phyloP scores from a whole-genome alignment of 1,139 yeast genomes.

The Hyphopichia pseudoburtonii region DNA sequence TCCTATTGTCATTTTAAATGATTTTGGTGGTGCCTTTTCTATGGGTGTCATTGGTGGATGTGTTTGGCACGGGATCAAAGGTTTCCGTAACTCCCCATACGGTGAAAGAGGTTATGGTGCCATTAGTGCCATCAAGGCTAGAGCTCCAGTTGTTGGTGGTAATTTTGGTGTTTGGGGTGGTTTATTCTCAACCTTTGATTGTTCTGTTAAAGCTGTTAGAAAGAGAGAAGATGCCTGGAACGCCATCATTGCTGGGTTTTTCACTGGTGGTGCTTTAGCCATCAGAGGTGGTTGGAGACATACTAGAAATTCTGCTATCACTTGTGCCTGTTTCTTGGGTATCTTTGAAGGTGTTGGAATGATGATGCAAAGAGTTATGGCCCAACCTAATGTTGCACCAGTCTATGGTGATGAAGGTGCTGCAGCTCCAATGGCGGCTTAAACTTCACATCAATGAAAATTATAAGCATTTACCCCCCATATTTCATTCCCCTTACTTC shows the following conservation, averaged over 20 bases:
- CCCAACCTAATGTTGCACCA: constrained; percentile 83
- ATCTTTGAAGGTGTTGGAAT: constrained; percentile 98
- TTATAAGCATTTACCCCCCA: too few relatives aligned
- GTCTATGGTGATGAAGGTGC: constrained; percentile 63
- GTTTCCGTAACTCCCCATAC: constrained; percentile 94
- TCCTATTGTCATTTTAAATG: constrained; percentile 92
- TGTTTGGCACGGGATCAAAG: constrained; percentile 98
- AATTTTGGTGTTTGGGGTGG: constrained; percentile 99
- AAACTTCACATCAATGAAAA: too few relatives aligned
- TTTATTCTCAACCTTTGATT: constrained; percentile 89
- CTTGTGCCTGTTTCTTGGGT: constrained; percentile 96
- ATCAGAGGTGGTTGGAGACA: constrained; percentile 99
- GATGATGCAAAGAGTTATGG: constrained; percentile 89
- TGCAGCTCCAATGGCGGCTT: constrained; percentile 52
- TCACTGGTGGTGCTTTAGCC: constrained; percentile 97
- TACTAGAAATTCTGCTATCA: constrained; percentile 93
- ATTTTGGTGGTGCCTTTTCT: constrained; percentile 98
- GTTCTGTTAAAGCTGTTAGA: constrained; percentile 92
- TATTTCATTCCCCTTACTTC: too few relatives aligned
- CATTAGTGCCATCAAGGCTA: constrained; percentile 83
- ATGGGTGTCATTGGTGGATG: constrained; percentile 99
- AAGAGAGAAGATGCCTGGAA: constrained; percentile 98
- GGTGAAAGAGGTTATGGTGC: constrained; percentile 96
- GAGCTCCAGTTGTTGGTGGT: constrained; percentile 99
- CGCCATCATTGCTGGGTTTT: constrained; percentile 96